Evolutionary conservation across 2,329 filamentous ascomycete genomes (phyloP).

Genomic region (Acephala macrosclerotiorum): DNA sequence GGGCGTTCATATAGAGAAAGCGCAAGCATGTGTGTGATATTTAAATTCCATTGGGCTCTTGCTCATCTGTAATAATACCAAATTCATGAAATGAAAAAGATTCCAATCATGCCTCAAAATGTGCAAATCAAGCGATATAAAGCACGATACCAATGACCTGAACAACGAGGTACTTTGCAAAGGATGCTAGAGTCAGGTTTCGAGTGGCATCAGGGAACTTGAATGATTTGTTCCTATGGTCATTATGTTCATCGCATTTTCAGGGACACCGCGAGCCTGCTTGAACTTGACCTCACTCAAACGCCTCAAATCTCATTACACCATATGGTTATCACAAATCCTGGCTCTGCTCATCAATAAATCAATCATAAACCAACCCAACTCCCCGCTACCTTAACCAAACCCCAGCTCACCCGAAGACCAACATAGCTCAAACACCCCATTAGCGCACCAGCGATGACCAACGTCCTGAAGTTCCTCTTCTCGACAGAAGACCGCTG

Average conservation of each 20-base stretch:
- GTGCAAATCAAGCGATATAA: background rate
- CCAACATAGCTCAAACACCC: conserved; percentile 41
- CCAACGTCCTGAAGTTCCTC: conserved; percentile 54
- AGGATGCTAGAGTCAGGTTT: too few relatives aligned
- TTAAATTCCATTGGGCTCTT: background rate
- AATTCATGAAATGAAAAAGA: conserved; percentile 2
- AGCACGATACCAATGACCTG: too few relatives aligned
- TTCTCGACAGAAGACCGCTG: conserved; percentile 51
- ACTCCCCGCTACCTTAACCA: conserved; percentile 14
- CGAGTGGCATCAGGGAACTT: too few relatives aligned
- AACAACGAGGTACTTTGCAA: too few relatives aligned
- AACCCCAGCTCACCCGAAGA: conserved; percentile 22
- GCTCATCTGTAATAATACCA: conserved; percentile 12
- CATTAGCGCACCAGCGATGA: conserved; percentile 47
- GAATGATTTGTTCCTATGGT: too few relatives aligned
- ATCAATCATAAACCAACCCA: background rate
- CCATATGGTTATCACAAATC: background rate
- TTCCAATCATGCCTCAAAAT: background rate
- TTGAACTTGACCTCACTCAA: background rate
- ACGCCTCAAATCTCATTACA: background rate
- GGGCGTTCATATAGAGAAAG: conserved; percentile 22
- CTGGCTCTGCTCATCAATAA: background rate
- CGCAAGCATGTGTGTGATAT: conserved; percentile 27
- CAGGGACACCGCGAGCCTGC: too few relatives aligned
- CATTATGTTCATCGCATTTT: too few relatives aligned